phyloP scores from a whole-genome alignment of 2,329 filamentous ascomycete species.

The Talaromyces albobiverticillius region DNA sequence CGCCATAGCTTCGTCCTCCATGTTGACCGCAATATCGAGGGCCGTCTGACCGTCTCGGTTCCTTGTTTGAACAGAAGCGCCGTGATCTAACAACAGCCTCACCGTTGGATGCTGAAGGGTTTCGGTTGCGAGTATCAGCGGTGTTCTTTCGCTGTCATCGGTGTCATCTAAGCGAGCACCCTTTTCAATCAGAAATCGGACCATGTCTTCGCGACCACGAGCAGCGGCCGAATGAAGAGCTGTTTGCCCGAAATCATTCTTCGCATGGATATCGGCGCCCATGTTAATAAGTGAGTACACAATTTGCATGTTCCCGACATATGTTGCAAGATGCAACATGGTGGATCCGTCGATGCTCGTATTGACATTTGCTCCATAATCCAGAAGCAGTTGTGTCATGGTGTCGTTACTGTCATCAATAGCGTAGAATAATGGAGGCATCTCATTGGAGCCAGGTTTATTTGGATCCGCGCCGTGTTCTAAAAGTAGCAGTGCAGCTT shows the following conservation, averaged over 20 bases:
- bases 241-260: background rate
- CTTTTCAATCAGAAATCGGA: background rate
- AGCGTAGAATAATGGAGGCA: background rate
- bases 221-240: background rate
- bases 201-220: background rate
- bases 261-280: background rate
- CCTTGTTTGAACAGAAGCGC: constrained; percentile 31
- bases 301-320: background rate
- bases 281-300: background rate
- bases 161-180: background rate
- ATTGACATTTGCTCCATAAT: background rate
- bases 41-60: background rate
- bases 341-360: background rate
- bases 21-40: background rate
- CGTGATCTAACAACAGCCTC: constrained; percentile 16
- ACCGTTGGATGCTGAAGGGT: background rate
- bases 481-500: background rate
- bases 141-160: background rate
- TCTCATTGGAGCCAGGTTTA: background rate
- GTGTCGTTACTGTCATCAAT: background rate
- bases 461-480: constrained; percentile 1
- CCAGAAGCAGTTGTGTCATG: background rate
- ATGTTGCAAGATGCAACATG: background rate
- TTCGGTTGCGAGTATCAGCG: background rate
- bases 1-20: background rate